phyloP scores from a whole-genome alignment of 371 early-diverging fungal genomes.

The Zychaea mexicana region DNA sequence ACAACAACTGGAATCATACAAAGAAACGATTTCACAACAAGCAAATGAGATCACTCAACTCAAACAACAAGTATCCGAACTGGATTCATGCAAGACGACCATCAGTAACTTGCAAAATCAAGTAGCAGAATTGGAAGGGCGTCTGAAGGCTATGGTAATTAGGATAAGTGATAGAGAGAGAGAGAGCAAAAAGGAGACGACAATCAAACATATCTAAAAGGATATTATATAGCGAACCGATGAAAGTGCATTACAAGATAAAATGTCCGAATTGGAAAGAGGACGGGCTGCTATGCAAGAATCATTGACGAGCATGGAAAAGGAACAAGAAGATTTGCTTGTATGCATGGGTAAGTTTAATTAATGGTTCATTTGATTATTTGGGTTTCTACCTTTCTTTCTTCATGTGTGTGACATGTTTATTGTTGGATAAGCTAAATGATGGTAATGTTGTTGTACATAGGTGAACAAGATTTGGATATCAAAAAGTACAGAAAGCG shows the following conservation, averaged over 20 bases:
- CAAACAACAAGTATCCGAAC: constrained; percentile 20
- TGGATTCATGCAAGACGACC: constrained; percentile 15
- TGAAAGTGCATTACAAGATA: constrained; percentile 8
- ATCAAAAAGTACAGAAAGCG: constrained; percentile 61
- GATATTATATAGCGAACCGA: constrained; percentile 3
- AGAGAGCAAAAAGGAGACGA: too few relatives aligned
- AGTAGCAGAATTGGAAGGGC: constrained; percentile 23
- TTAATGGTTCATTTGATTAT: not conserved
- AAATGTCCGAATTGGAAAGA: constrained; percentile 38
- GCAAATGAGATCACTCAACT: constrained; percentile 32
- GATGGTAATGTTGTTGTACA: too few relatives aligned
- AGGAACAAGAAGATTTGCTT: constrained; percentile 91
- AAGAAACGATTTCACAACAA: constrained; percentile 49
- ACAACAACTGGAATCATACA: constrained; percentile 46
- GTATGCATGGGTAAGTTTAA: constrained; percentile 70
- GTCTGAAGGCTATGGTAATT: constrained; percentile 30
- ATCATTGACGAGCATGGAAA: constrained; percentile 48
- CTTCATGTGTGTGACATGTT: not conserved
- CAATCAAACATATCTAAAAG: too few relatives aligned
- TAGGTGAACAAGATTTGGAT: constrained; percentile 75
- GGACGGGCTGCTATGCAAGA: constrained; percentile 23
- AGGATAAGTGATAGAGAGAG: not conserved
- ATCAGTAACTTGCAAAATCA: constrained; percentile 15
- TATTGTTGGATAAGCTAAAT: too few relatives aligned
- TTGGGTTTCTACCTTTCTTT: not conserved